Conservation (phyloP, 768 basidiomycete species). For the Russula vinacea region DNA sequence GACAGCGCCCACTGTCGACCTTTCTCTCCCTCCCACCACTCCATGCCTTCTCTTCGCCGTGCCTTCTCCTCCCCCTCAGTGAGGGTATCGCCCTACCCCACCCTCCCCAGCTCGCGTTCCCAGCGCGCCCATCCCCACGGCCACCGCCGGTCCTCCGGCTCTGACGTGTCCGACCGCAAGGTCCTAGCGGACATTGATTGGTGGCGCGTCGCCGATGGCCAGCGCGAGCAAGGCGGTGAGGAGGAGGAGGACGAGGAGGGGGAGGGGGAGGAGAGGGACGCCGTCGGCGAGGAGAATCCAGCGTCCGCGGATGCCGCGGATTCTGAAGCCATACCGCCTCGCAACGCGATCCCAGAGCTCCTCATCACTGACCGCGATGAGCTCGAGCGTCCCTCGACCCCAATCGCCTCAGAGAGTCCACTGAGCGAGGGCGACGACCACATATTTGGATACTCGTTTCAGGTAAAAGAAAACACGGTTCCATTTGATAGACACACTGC, state of each 20-base stretch:
- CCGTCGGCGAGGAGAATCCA: constrained; percentile 20
- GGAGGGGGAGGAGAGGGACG: constrained; percentile 27
- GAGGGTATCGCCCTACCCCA: constrained; percentile 63
- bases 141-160: constrained; percentile 62
- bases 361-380: constrained; percentile 35
- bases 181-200: constrained; percentile 86
- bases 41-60: constrained; percentile 77
- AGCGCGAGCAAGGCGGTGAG: constrained; percentile 51
- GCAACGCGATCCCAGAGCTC: not conserved
- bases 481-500: not conserved
- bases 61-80: constrained; percentile 67
- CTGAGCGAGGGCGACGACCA: constrained; percentile 21
- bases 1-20: constrained; percentile 33
- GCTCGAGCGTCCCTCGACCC: constrained; percentile 44
- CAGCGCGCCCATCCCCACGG: constrained; percentile 33
- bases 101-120: constrained; percentile 39
- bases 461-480: constrained; percentile 10
- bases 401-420: constrained; percentile 34
- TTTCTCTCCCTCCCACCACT: constrained; percentile 40
- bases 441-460: constrained; percentile 37
- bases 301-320: not conserved
- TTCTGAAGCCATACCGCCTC: not conserved
- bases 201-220: constrained; percentile 78
- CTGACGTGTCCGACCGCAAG: constrained; percentile 59
- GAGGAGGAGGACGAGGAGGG: constrained; percentile 37